phyloP scores from a whole-genome alignment of 2,329 filamentous ascomycete species.

The Cyphellophora europaea region DNA sequence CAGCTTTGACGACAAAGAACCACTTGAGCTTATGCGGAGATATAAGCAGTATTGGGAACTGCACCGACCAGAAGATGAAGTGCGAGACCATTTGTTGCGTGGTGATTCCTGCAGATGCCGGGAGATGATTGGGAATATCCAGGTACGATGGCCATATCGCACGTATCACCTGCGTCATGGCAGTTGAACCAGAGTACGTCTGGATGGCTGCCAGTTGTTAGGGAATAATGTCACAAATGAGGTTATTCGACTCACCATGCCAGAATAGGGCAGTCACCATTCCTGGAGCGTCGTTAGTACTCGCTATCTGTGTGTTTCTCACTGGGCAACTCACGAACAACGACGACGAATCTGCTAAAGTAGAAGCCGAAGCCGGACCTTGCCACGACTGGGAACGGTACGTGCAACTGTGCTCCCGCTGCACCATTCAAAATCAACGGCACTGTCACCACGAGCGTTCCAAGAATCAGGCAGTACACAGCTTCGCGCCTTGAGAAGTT shows the following conservation, averaged over 20 bases:
- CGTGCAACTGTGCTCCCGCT: conserved; percentile 34
- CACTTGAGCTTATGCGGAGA: conserved; percentile 45
- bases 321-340: no score
- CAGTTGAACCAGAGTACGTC: conserved; percentile 23
- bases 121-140: conserved; percentile 44
- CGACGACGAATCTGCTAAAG: conserved; percentile 46
- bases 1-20: conserved; percentile 43
- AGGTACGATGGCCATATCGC: conserved; percentile 37
- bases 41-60: conserved; percentile 47
- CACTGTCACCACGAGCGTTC: conserved; percentile 19
- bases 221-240: conserved; percentile 2
- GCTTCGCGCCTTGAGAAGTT: no score
- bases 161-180: conserved; percentile 23
- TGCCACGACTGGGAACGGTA: conserved; percentile 49
- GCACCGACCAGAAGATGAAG: conserved; percentile 49
- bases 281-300: no score
- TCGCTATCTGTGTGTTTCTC: no score
- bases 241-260: conserved; percentile 21
- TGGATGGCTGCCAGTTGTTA: conserved; percentile 19
- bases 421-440: conserved; percentile 41
- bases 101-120: conserved; percentile 42
- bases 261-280: conserved; percentile 48
- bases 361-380: conserved; percentile 49
- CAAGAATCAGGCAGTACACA: conserved; percentile 13
- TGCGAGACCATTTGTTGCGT: conserved; percentile 48